A percentile compares a stretch with the other conserved stretches of the same genome.
Conservation (phyloP, 805 yeast genomes). For the Lachancea thermotolerans region DNA sequence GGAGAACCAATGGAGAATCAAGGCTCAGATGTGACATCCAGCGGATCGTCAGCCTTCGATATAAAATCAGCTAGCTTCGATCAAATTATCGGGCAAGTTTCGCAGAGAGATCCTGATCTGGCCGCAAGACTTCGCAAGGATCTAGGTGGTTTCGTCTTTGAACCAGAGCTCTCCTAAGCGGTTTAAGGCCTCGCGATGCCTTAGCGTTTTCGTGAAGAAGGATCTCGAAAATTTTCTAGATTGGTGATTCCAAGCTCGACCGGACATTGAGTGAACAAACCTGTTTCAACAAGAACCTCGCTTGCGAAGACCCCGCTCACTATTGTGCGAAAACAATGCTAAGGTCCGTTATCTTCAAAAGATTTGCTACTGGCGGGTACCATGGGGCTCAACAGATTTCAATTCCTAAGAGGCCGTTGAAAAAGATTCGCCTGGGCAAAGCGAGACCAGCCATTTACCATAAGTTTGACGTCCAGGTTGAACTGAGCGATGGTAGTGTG, state of each 20-base stretch:
- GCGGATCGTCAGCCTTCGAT: conserved; percentile 15
- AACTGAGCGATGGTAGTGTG: conserved; percentile 91
- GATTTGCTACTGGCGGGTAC: conserved; percentile 13
- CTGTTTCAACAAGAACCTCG: too few species aligned
- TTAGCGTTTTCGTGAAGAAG: conserved; percentile 5
- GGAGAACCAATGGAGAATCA: conserved; percentile 3
- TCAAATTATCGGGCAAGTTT: conserved; percentile 25
- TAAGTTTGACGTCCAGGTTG: conserved; percentile 83
- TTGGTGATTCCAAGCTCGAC: background rate
- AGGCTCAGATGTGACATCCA: too few species aligned
- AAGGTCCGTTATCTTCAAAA: conserved; percentile 6
- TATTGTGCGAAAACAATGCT: conserved; percentile 3
- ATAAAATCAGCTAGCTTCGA: conserved; percentile 24
- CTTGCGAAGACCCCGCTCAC: too few species aligned
- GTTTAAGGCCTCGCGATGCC: background rate
- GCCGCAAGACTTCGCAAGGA: conserved; percentile 18
- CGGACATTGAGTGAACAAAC: too few species aligned
- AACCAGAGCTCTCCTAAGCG: conserved; percentile 13
- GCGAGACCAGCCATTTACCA: conserved; percentile 92
- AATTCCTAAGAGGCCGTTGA: conserved; percentile 50
- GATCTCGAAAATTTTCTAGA: conserved; percentile 1
- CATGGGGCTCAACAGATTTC: conserved; percentile 21
- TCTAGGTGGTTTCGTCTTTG: conserved; percentile 24
- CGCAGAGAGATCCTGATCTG: conserved; percentile 20
- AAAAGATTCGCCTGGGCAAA: conserved; percentile 67